phyloP scores from a whole-genome alignment of 2,329 filamentous ascomycete species.

The Trichoderma semiorbis region DNA sequence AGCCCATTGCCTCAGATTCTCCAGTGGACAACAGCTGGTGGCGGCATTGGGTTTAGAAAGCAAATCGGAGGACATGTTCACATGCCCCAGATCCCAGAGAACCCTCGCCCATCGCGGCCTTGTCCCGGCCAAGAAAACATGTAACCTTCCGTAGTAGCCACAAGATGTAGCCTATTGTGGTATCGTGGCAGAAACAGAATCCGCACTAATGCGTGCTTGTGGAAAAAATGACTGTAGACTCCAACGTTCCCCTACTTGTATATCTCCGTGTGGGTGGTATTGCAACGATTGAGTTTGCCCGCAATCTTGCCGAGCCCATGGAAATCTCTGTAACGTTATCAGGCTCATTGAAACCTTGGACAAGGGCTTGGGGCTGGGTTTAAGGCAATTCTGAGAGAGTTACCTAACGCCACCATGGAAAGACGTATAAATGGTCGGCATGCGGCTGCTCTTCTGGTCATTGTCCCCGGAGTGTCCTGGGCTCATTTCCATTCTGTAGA shows the following conservation, averaged over 20 bases:
- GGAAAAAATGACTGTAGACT: not conserved
- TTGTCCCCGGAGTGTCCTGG: not conserved
- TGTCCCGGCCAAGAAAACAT: not conserved
- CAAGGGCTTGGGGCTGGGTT: not conserved
- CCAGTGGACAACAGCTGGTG: not conserved
- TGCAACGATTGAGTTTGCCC: not conserved
- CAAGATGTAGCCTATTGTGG: not conserved
- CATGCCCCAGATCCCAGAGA: not conserved
- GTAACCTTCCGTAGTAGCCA: not conserved
- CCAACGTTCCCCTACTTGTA: not conserved
- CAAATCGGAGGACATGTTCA: not conserved
- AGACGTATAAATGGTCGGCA: not conserved
- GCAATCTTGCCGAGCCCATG: constrained; percentile 11
- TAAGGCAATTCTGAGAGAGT: not conserved
- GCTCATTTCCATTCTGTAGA: not conserved
- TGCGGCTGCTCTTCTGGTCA: not conserved
- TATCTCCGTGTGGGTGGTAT: not conserved
- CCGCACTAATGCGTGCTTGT: not conserved
- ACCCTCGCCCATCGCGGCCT: not conserved
- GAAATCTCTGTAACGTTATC: constrained; percentile 2
- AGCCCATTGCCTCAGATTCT: not conserved
- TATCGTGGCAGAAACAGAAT: not conserved
- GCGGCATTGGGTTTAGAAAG: no score
- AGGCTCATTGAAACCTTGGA: not conserved
- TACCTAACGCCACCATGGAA: not conserved